These are phyloP conservation scores for Malus sylvestris DNA, from an alignment of 306 rosid species.

Conservation along the genomic window DNA sequence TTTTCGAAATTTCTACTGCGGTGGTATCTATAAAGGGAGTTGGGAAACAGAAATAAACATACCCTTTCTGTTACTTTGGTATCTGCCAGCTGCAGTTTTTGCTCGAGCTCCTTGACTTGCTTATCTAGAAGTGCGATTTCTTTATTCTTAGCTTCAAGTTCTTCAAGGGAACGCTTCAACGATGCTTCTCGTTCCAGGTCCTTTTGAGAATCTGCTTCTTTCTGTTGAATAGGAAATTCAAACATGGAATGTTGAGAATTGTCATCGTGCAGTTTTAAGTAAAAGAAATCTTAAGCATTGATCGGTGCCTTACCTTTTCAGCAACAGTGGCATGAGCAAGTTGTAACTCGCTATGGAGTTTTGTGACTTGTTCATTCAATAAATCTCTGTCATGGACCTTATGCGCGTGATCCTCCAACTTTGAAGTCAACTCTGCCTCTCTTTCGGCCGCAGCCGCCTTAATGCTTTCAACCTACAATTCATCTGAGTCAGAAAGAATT, in stretches of 20 bases:
- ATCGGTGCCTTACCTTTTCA: slow-evolving; percentile 47
- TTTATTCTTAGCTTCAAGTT: slow-evolving; percentile 63
- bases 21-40: not conserved
- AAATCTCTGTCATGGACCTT: slow-evolving; percentile 42
- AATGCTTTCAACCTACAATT: slow-evolving; percentile 51
- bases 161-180: slow-evolving; percentile 53
- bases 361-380: slow-evolving; percentile 47
- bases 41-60: not conserved
- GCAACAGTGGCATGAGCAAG: slow-evolving; percentile 38
- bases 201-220: slow-evolving; percentile 52
- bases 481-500: slow-evolving; percentile 14
- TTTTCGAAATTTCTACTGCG: not conserved
- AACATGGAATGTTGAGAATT: slow-evolving; percentile 1
- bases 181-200: slow-evolving; percentile 49
- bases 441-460: slow-evolving; percentile 47
- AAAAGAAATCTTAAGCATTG: not conserved
- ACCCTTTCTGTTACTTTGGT: slow-evolving; percentile 55
- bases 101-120: slow-evolving; percentile 65
- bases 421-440: slow-evolving; percentile 55
- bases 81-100: slow-evolving; percentile 48
- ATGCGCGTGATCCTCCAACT: slow-evolving; percentile 50
- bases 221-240: slow-evolving; percentile 36
- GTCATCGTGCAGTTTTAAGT: not conserved
- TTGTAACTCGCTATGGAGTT: slow-evolving; percentile 66
- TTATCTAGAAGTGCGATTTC: slow-evolving; percentile 50